Base-by-base conservation (phyloP, 306 rosid genomes). In the Vigna nakashimae region DNA sequence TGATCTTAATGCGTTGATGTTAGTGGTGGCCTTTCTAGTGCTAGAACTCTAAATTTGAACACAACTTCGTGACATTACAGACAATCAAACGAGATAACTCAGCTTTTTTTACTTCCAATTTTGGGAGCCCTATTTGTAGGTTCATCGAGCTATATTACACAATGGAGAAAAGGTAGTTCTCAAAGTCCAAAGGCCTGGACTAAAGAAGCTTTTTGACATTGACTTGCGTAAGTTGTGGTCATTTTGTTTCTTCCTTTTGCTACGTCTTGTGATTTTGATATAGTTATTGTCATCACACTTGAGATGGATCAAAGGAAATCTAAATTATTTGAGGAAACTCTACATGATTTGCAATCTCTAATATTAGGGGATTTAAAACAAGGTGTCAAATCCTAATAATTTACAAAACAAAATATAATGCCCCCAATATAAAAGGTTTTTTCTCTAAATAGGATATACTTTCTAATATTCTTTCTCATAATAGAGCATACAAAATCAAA, bases 111-210 rank as follows among this genome's bases (percentile, higher is more conserved):
- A 65, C 55, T 51, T 74, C 45, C 24, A 76, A 63, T 62, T 74
- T 76, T 4, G 68, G 80, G 73, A 48, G 5, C 56, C 36, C 9
- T 82, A 16, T 79, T 65, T 77, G 73, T 79, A 93, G 98, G 98
- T 94, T 67, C 98, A 94, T 82, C 96, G 98, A 2, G 98, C 97
- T 50, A 77, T 95, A 70, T 89, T 92, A 59, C 96, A 95, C 86
- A 95, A 90, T 66, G 97, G 97, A 82, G 98, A 95, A 83, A 88
- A 87, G 78, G 98, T 95, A 58, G 96, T 91, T 18, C 52, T 95
- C 76, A 95, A 95, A 84, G 98, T 95, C 69, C 98, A 92, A 83
- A 89, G 98, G 80, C 97, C 98, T 48, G 98, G 98, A 74, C 87
- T 95, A 49, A 95, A 89, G 91, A 95, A 87, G 87, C 98, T 95